phyloP scores from a whole-genome alignment of 202 grass and related monocot species.

The Carex sylvatica region DNA sequence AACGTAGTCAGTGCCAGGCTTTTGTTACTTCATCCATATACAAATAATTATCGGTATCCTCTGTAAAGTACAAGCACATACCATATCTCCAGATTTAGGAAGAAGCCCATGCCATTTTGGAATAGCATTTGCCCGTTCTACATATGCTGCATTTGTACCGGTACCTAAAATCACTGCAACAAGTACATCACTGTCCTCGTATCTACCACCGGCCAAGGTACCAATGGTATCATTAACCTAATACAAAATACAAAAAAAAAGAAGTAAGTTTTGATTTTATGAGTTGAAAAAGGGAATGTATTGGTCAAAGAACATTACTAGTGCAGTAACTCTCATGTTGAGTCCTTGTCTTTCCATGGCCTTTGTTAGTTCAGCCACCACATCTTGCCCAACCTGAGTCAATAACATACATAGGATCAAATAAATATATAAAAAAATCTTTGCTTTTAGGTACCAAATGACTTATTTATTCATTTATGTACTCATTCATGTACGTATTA shows the following conservation, averaged over 20 bases:
- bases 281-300: neutral
- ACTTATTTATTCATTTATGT: neutral
- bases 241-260: neutral
- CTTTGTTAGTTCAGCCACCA: slow-evolving; percentile 66
- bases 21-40: neutral
- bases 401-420: slow-evolving; percentile 2
- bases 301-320: slow-evolving; percentile 40
- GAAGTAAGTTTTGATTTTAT: neutral
- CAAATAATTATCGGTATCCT: neutral
- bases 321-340: slow-evolving; percentile 64
- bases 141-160: slow-evolving; percentile 82
- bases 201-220: slow-evolving; percentile 75
- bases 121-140: slow-evolving; percentile 63
- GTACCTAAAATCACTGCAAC: slow-evolving; percentile 79
- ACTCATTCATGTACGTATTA: neutral
- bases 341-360: slow-evolving; percentile 60
- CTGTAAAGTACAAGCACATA: slow-evolving; percentile 26
- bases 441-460: neutral
- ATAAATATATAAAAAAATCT: neutral
- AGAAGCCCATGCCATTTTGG: slow-evolving; percentile 65
- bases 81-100: slow-evolving; percentile 66
- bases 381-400: slow-evolving; percentile 67
- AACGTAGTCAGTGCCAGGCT: neutral
- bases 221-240: slow-evolving; percentile 84
- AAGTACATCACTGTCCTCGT: slow-evolving; percentile 58